Percentiles rank a stretch among this genome's conserved stretches.
Evolutionary conservation across 2,329 filamentous ascomycete species (phyloP).

Genomic region (Colletotrichum sp.): DNA sequence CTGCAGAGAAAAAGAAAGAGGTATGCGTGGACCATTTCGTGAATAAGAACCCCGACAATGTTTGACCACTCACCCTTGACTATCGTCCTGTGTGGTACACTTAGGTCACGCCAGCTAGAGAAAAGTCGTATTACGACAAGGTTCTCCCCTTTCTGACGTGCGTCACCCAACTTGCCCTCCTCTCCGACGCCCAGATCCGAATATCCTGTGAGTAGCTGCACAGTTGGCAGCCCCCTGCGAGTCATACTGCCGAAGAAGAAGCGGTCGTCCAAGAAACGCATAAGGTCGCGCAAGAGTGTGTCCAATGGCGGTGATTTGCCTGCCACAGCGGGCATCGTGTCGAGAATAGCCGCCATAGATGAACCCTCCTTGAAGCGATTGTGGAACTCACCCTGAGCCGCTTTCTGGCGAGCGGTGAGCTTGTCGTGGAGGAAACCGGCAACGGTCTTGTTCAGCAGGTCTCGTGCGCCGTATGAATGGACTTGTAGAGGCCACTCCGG

Average conservation of each 20-base stretch:
- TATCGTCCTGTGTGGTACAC: too few species aligned
- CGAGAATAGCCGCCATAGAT: background rate
- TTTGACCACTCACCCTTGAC: background rate
- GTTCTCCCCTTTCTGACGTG: background rate
- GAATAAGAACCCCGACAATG: background rate
- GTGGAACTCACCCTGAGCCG: background rate
- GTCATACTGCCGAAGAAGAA: slow-evolving; percentile 1
- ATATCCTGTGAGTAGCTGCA: background rate
- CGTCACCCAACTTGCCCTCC: background rate
- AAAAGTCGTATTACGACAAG: background rate
- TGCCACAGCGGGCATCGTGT: too few species aligned
- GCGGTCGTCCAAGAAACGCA: background rate
- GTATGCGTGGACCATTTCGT: background rate
- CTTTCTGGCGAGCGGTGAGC: background rate
- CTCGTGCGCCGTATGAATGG: background rate
- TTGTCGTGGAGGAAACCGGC: background rate
- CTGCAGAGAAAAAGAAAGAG: background rate
- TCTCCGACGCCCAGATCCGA: background rate
- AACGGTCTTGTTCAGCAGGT: background rate
- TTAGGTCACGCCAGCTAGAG: too few species aligned
- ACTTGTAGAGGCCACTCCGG: background rate
- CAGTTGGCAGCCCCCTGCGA: background rate
- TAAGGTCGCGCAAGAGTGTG: background rate
- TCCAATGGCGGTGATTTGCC: background rate
- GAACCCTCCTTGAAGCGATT: background rate